Evolutionary conservation across 495 filamentous ascomycete genomes (phyloP), one percentile per base, ranked within the genome.

Genomic region (Hypoxylon intermedium): DNA sequence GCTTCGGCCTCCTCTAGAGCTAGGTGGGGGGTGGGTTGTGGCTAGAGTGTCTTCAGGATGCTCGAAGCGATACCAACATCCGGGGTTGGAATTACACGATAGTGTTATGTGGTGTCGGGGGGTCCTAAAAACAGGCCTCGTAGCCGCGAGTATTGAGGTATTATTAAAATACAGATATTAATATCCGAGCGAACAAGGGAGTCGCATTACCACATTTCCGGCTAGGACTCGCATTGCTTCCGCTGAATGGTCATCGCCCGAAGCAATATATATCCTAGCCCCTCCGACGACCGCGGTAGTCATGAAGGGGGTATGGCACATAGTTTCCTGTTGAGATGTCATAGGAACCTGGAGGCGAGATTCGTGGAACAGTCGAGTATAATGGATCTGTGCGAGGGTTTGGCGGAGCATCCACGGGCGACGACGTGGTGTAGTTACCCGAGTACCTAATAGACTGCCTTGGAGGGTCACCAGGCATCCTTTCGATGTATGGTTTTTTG

Each of bases 401-500:
- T 23, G 43, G 23, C 9, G 40, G 4, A 18, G 21, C 13, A 28
- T 51, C 42, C 15, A 16, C 34, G 43, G 45, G 1, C 36, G 57
- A 34, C 24, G 53, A 34, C 24, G 53, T 45, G 20, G 33, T 47
- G 45, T 65, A 49, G 47, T 67, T 50, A 18, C 51, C 44, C 19
- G 44, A 33, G 45, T 58, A 21, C 13, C 56, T 37, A 3, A 47
- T 15, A 21, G 44, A 34, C 7, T 55, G 19, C 9, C 43, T 58
- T 21, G 53, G 15, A 43, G 43, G n/a, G 1, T 51, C 44, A 15
- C 36, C 36, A 24, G 63, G 68, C 62, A 71, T 68, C 30, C 47
- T 61, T 41, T 71, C 68, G 21, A 71, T 67, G 34, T 71, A 71
- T 31, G 68, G 65, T 26, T 57, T 66, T 31, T 51, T 61, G 55